phyloP scores from a whole-genome alignment of 805 yeast genomes.

The Ogataea haglerorum region DNA sequence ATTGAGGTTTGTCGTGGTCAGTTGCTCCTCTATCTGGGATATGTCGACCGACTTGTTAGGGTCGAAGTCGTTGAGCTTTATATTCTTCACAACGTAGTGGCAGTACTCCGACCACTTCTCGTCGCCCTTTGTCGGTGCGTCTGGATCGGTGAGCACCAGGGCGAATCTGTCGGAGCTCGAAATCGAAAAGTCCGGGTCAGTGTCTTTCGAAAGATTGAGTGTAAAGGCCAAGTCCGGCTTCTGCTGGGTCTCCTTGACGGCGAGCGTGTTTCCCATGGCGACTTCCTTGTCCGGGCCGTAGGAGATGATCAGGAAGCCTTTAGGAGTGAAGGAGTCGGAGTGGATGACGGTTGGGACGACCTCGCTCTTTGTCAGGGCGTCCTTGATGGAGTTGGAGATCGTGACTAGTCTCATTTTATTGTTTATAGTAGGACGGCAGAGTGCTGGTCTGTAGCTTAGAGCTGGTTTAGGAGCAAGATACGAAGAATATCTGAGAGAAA shows the following conservation, averaged over 20 bases:
- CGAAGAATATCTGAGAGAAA: background rate
- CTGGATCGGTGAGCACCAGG: slow-evolving; percentile 85
- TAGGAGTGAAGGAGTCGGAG: slow-evolving; percentile 35
- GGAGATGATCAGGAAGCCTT: slow-evolving; percentile 59
- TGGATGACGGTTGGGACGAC: slow-evolving; percentile 53
- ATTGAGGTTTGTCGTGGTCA: slow-evolving; percentile 36
- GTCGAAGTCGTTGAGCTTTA: slow-evolving; percentile 42
- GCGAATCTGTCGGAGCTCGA: slow-evolving; percentile 55
- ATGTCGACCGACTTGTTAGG: slow-evolving; percentile 25
- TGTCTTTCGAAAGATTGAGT: slow-evolving; percentile 34
- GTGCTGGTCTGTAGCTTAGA: background rate
- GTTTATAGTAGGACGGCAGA: background rate
- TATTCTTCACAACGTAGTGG: slow-evolving; percentile 65
- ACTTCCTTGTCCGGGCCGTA: slow-evolving; percentile 62
- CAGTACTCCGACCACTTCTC: slow-evolving; percentile 86
- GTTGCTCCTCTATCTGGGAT: slow-evolving; percentile 22
- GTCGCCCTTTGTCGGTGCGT: slow-evolving; percentile 83
- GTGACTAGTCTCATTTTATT: slow-evolving; percentile 38
- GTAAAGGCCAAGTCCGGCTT: slow-evolving; percentile 67
- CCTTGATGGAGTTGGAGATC: slow-evolving; percentile 53
- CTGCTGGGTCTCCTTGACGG: slow-evolving; percentile 63
- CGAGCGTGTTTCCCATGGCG: slow-evolving; percentile 72
- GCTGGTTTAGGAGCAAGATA: background rate
- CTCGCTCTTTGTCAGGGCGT: slow-evolving; percentile 45
- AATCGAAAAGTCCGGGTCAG: slow-evolving; percentile 39